These are phyloP conservation scores for Hymenochaete sp. DNA, from an alignment of 1,284 basidiomycete genomes.

Conservation along the genomic window DNA sequence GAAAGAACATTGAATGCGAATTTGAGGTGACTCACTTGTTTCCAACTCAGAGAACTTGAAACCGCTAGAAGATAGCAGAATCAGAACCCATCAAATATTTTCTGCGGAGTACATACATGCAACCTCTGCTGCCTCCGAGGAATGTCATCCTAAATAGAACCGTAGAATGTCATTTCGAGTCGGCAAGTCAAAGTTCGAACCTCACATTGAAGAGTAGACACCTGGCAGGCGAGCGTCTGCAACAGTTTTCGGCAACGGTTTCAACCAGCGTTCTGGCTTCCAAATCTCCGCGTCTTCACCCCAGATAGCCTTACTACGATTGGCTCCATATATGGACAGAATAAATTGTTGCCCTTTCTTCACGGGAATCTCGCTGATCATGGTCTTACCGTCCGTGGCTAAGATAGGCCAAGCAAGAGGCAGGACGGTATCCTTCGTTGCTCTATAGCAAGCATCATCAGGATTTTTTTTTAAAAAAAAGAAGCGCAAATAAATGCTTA, in stretches of 20 bases:
- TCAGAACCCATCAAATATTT: too few species aligned
- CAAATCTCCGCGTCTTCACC: slow-evolving; percentile 20
- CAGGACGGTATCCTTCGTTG: slow-evolving; percentile 16
- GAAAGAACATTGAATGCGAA: neutral
- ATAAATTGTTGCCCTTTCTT: slow-evolving; percentile 20
- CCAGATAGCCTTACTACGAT: slow-evolving; percentile 20
- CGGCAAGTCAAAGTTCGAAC: neutral
- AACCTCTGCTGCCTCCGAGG: slow-evolving; percentile 17
- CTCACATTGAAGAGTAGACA: slow-evolving; percentile 21
- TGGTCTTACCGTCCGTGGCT: slow-evolving; percentile 11
- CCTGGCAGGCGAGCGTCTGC: slow-evolving; percentile 19
- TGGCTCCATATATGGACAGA: slow-evolving; percentile 20
- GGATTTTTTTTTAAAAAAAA: slow-evolving; percentile 8
- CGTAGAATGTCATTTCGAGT: neutral
- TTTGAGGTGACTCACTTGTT: slow-evolving; percentile 4
- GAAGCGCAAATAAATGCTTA: neutral
- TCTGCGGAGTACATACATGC: slow-evolving; percentile 17
- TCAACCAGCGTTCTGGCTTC: slow-evolving; percentile 23
- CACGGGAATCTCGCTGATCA: slow-evolving; percentile 15
- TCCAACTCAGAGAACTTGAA: slow-evolving; percentile 12
- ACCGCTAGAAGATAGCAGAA: neutral
- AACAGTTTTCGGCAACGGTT: slow-evolving; percentile 11
- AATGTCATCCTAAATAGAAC: slow-evolving; percentile 16
- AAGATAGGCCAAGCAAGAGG: slow-evolving; percentile 19
- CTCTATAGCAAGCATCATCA: slow-evolving; percentile 10